Percentiles rank a stretch among this genome's conserved stretches.
phyloP scores from a whole-genome alignment of 495 filamentous ascomycete genomes.

The Rostrohypoxylon terebratum region DNA sequence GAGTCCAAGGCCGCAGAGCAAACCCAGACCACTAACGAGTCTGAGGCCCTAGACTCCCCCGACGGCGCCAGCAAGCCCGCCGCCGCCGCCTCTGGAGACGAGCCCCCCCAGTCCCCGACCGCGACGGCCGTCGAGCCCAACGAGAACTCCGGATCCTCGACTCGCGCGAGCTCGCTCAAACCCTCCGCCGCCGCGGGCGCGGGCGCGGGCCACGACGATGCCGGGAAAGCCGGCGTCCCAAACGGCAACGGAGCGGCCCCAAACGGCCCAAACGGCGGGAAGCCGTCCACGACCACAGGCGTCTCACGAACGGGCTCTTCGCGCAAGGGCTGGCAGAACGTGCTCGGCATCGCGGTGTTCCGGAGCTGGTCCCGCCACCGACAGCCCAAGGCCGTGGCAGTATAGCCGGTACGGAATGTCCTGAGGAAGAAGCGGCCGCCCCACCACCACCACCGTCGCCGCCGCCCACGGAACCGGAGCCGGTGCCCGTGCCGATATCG shows the following conservation, averaged over 20 bases:
- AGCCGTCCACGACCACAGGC: slow-evolving; percentile 10
- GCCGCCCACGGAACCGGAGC: no score
- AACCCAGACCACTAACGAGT: slow-evolving; percentile 14
- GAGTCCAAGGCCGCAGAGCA: slow-evolving; percentile 7
- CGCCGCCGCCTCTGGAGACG: background rate
- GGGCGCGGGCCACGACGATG: background rate
- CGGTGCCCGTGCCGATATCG: background rate
- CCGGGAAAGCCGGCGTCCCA: background rate
- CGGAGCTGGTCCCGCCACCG: slow-evolving; percentile 26
- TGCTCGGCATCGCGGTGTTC: slow-evolving; percentile 29
- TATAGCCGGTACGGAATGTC: background rate
- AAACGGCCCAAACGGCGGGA: background rate
- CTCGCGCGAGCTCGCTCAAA: slow-evolving; percentile 17
- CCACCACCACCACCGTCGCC: no score
- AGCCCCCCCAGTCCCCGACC: slow-evolving; percentile 4
- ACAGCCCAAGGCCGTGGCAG: slow-evolving; percentile 27
- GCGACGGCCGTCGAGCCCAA: slow-evolving; percentile 10
- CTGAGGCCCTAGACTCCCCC: slow-evolving; percentile 6
- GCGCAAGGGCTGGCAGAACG: slow-evolving; percentile 31
- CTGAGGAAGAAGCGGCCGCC: background rate
- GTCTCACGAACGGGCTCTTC: slow-evolving; percentile 8
- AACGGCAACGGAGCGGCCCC: background rate
- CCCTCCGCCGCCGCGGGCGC: background rate
- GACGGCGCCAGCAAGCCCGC: background rate
- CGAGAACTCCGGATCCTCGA: background rate